Conservation (phyloP, 1,284 basidiomycete genomes). For the Caloboletus firmus region DNA sequence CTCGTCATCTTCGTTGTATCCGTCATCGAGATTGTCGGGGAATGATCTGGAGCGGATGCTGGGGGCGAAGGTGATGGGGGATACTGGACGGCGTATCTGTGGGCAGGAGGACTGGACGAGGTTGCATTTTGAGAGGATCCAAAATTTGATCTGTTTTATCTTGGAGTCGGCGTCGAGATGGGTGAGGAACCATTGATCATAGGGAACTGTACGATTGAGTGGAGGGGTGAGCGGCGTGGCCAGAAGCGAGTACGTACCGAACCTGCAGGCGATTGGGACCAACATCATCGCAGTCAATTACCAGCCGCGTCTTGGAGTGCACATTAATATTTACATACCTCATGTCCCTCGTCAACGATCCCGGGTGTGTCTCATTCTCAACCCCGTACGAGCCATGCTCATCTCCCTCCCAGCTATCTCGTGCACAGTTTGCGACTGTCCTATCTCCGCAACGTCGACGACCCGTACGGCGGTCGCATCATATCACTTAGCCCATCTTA, state of each 20-base stretch:
- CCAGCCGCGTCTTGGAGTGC: background rate
- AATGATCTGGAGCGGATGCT: constrained; percentile 14
- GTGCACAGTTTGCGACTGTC: constrained; percentile 83
- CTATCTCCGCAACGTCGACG: constrained; percentile 85
- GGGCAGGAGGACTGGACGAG: constrained; percentile 29
- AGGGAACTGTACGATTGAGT: constrained; percentile 50
- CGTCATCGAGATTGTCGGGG: constrained; percentile 30
- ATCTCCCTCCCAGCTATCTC: constrained; percentile 59
- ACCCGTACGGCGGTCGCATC: constrained; percentile 77
- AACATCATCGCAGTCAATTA: constrained; percentile 9
- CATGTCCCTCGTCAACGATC: constrained; percentile 66
- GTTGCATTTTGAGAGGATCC: constrained; percentile 58
- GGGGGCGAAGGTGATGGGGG: constrained; percentile 61
- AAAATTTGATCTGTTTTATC: constrained; percentile 59
- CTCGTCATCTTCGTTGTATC: constrained; percentile 31
- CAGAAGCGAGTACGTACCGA: constrained; percentile 42
- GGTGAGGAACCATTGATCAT: constrained; percentile 72
- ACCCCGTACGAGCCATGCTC: background rate
- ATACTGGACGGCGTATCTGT: constrained; percentile 40
- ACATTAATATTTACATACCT: background rate
- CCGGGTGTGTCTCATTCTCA: constrained; percentile 42
- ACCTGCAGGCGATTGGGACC: constrained; percentile 50
- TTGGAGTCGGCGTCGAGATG: constrained; percentile 59
- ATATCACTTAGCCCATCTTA: constrained; percentile 77
- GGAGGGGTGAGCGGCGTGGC: background rate